Conservation (phyloP, 169 alveolate genomes). For the Cryptosporidium parvum region DNA sequence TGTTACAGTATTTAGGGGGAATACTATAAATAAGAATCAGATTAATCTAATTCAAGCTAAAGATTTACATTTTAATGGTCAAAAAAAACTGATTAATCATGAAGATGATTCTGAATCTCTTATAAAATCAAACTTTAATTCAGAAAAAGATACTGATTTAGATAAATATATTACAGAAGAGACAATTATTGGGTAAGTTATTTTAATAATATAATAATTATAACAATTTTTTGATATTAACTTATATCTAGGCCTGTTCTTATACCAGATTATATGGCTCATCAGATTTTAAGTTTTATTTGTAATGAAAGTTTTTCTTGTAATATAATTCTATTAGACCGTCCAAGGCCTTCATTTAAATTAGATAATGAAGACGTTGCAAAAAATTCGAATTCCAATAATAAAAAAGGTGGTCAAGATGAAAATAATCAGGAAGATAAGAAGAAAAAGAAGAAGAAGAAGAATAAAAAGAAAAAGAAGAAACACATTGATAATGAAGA, state of each 20-base stretch:
- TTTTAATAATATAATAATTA: not conserved
- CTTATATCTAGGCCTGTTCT: constrained; percentile 28
- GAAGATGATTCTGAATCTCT: not conserved
- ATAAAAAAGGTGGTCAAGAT: not conserved
- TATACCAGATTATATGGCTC: constrained; percentile 58
- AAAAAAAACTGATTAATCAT: not conserved
- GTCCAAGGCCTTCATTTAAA: constrained; percentile 20
- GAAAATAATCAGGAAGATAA: not conserved
- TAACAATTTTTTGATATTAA: not conserved
- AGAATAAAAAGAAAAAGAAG: not conserved
- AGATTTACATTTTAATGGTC: constrained; percentile 62
- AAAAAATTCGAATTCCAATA: not conserved
- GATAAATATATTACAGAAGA: constrained; percentile 38
- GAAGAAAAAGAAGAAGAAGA: not conserved
- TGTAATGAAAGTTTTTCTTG: constrained; percentile 34
- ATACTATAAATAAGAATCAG: not conserved
- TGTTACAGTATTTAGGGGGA: constrained; percentile 26
- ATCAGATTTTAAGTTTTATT: constrained; percentile 30
- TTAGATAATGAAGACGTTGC: not conserved
- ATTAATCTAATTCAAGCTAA: constrained; percentile 27
- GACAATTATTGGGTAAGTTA: constrained; percentile 50
- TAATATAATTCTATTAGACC: constrained; percentile 46
- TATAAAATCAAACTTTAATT: not conserved
- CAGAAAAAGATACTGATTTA: constrained; percentile 12
- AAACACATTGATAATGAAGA: not conserved